Evolutionary conservation across 148 eudicot species (phyloP).

Genomic region (Vaccinium myrtillus): DNA sequence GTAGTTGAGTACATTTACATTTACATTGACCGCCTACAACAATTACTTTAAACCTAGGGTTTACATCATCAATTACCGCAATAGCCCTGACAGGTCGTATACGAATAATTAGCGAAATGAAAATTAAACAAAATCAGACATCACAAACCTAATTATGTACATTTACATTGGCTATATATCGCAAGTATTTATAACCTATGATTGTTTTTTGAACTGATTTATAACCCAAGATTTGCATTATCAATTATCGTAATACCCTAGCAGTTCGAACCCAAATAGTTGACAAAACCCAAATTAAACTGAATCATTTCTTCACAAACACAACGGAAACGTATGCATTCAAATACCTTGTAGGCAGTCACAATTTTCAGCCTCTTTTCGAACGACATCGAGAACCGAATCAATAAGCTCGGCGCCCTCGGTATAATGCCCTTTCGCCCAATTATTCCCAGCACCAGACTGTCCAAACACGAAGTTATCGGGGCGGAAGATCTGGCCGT

Average conservation of each 20-base stretch:
- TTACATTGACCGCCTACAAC: not conserved
- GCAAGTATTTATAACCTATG: not conserved
- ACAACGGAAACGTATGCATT: not conserved
- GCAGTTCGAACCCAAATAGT: not conserved
- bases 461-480: slow-evolving; percentile 49
- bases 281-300: not conserved
- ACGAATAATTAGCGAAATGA: not conserved
- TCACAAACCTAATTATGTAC: not conserved
- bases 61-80: not conserved
- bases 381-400: slow-evolving; percentile 49
- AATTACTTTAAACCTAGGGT: not conserved
- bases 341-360: slow-evolving; percentile 46
- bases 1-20: not conserved
- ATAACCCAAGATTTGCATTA: too few relatives aligned
- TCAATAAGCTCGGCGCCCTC: slow-evolving; percentile 51
- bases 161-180: not conserved
- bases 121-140: not conserved
- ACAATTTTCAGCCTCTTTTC: slow-evolving; percentile 50
- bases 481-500: slow-evolving; percentile 50
- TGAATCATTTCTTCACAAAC: not conserved
- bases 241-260: not conserved
- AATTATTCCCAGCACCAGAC: slow-evolving; percentile 47
- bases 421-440: slow-evolving; percentile 53
- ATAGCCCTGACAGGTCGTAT: too few relatives aligned
- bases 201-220: too few relatives aligned